phyloP scores from a whole-genome alignment of 2,329 filamentous ascomycete species.

The Golovinomyces cichoracearum region DNA sequence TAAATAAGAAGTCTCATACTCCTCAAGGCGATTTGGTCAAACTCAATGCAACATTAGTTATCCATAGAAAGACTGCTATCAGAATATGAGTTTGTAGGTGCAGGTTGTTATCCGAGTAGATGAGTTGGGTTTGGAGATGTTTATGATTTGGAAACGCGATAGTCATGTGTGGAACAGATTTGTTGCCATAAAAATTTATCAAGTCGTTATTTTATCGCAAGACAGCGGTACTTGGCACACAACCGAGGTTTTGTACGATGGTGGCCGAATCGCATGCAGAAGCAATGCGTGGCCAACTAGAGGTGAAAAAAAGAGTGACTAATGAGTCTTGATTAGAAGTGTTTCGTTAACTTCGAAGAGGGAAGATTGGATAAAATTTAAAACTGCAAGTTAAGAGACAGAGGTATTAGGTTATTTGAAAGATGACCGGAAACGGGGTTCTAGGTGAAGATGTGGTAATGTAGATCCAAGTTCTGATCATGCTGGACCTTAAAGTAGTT shows the following conservation, averaged over 20 bases:
- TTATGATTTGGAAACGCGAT: too few relatives aligned
- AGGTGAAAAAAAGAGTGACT: neutral
- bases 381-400: too few relatives aligned
- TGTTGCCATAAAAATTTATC: neutral
- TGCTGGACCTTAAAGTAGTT: neutral
- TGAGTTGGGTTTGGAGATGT: too few relatives aligned
- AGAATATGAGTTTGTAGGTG: neutral
- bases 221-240: neutral
- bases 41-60: neutral
- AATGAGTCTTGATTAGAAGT: neutral
- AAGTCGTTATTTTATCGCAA: neutral
- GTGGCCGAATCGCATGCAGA: neutral
- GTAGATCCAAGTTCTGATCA: neutral
- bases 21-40: constrained; percentile 1
- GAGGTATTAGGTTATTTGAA: too few relatives aligned
- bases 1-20: constrained; percentile 7
- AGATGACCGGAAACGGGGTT: too few relatives aligned
- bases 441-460: neutral
- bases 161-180: neutral
- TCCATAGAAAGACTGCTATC: neutral
- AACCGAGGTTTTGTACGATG: neutral
- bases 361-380: neutral
- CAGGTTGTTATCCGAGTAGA: too few relatives aligned
- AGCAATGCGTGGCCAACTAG: neutral
- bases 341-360: neutral